These are phyloP conservation scores for Quillaja saponaria DNA, from an alignment of 306 rosid genomes.

Conservation along the genomic window DNA sequence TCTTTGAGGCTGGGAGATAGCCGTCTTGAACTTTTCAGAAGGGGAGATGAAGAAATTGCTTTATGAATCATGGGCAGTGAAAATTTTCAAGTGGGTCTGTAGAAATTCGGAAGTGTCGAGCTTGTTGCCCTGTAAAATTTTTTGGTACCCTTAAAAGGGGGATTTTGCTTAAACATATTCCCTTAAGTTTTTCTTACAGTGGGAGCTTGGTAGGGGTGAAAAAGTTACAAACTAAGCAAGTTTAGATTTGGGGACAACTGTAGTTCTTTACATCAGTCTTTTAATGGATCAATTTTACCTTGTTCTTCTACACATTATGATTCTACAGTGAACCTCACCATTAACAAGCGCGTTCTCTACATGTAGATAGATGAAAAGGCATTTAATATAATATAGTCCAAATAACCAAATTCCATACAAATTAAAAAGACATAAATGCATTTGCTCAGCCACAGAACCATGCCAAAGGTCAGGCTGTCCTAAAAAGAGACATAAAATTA, in stretches of 20 bases:
- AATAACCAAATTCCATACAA: conserved; percentile 18
- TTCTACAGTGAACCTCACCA: too few species aligned
- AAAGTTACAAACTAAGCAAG: too few species aligned
- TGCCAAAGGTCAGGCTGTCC: background rate
- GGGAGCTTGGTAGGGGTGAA: conserved; percentile 9
- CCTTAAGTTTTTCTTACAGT: background rate
- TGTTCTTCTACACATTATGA: too few species aligned
- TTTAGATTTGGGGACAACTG: too few species aligned
- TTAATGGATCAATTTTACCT: too few species aligned
- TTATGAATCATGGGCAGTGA: background rate
- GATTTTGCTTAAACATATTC: conserved; percentile 16
- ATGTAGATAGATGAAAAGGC: too few species aligned
- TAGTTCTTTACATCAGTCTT: too few species aligned
- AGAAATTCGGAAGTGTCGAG: conserved; percentile 3
- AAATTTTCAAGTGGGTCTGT: conserved; percentile 14
- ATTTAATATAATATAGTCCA: too few species aligned
- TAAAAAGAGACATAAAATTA: background rate
- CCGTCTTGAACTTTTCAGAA: conserved; percentile 58
- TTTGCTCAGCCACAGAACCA: background rate
- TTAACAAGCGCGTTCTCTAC: too few species aligned
- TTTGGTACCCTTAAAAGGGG: conserved; percentile 17
- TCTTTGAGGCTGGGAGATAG: conserved; percentile 63
- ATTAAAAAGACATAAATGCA: conserved; percentile 9
- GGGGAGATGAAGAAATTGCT: conserved; percentile 2
- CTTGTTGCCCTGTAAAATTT: background rate